phyloP scores from a whole-genome alignment of 2,329 filamentous ascomycete genomes.

The Pseudohalonectria lignicola region DNA sequence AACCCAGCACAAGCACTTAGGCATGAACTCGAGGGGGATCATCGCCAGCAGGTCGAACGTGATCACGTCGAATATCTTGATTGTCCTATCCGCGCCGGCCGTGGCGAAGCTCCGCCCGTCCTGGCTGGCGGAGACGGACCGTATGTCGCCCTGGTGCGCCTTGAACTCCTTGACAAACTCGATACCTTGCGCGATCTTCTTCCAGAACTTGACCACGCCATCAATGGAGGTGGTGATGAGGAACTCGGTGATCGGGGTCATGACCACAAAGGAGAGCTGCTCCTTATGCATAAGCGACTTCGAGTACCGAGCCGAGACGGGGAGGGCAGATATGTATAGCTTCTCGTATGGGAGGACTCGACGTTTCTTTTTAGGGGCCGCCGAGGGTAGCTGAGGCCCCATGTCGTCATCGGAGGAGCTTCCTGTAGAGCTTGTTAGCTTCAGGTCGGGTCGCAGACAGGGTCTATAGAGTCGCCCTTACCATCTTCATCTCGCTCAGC shows the following conservation, averaged over 20 bases:
- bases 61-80: slow-evolving; percentile 74
- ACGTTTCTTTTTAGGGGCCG: slow-evolving; percentile 82
- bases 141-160: slow-evolving; percentile 79
- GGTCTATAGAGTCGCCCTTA: slow-evolving; percentile 10
- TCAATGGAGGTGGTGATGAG: slow-evolving; percentile 88
- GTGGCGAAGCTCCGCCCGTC: slow-evolving; percentile 94
- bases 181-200: slow-evolving; percentile 80
- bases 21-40: slow-evolving; percentile 63
- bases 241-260: slow-evolving; percentile 89
- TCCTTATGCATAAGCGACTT: slow-evolving; percentile 99
- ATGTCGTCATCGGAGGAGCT: slow-evolving; percentile 85
- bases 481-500: slow-evolving; percentile 32
- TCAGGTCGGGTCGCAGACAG: neutral
- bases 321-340: slow-evolving; percentile 84
- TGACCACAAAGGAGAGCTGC: slow-evolving; percentile 74
- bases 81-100: slow-evolving; percentile 63
- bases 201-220: slow-evolving; percentile 99
- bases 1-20: slow-evolving; percentile 82
- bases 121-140: slow-evolving; percentile 70
- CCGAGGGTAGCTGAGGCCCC: slow-evolving; percentile 81
- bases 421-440: slow-evolving; percentile 22
- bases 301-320: slow-evolving; percentile 71
- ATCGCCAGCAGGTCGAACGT: slow-evolving; percentile 83
- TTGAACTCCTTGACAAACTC: slow-evolving; percentile 98
- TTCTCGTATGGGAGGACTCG: slow-evolving; percentile 89